Percentiles rank a stretch among this genome's conserved stretches.
These are phyloP conservation scores for Ophiostoma sp. DNA, from an alignment of 2,329 filamentous ascomycete species.

Conservation along the genomic window DNA sequence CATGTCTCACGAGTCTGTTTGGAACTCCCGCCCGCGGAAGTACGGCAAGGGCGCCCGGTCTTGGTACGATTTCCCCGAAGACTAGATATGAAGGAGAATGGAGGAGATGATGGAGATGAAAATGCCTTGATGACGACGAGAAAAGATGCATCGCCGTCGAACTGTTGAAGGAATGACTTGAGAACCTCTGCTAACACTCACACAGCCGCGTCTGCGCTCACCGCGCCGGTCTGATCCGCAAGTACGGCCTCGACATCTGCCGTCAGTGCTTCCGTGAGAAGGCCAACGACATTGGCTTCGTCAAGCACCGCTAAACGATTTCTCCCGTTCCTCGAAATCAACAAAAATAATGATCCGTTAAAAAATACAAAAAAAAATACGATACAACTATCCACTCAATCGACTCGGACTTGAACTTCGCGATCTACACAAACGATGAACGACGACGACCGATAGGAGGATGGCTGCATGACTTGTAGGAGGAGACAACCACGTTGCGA, in stretches of 20 bases:
- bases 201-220: slow-evolving; percentile 74
- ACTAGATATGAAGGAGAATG: neutral
- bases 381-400: neutral
- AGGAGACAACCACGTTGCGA: slow-evolving; percentile 15
- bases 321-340: neutral
- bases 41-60: slow-evolving; percentile 95
- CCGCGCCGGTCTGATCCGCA: slow-evolving; percentile 98
- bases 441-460: slow-evolving; percentile 7
- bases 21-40: slow-evolving; percentile 95
- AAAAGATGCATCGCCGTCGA: neutral
- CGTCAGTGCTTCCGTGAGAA: slow-evolving; percentile 79
- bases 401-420: neutral
- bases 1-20: slow-evolving; percentile 87
- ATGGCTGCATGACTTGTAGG: neutral
- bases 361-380: slow-evolving; percentile 10
- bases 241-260: slow-evolving; percentile 94
- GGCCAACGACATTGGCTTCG: slow-evolving; percentile 70
- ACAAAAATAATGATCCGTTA: slow-evolving; percentile 7
- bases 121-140: neutral
- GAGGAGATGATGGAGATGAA: neutral
- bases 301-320: slow-evolving; percentile 50
- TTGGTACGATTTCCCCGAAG: slow-evolving; percentile 62
- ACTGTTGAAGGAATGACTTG: neutral
- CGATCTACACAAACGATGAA: neutral
- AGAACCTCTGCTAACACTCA: slow-evolving; percentile 30